Base-by-base conservation (phyloP, 805 yeast genomes). In the Lipomyces sp. region DNA sequence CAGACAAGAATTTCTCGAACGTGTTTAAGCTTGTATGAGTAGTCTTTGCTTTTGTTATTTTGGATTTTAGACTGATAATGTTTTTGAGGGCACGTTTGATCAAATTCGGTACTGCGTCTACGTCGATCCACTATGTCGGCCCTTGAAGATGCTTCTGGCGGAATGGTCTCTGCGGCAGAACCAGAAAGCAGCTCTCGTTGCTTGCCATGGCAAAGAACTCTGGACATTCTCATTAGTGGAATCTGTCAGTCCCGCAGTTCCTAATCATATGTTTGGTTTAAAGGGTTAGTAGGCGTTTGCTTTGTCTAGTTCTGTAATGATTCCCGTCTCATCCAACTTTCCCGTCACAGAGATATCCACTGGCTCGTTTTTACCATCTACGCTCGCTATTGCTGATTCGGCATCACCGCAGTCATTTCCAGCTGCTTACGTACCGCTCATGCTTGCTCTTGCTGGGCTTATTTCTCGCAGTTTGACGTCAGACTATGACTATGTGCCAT, bases 221-320 rank as follows among this genome's bases (percentile, higher is more conserved):
- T 57, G 61, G 61, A 49, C 59, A 2, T 57, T 57, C 22, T 57
- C 61, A 3, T 36, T 55, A 18, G 33, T 22, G 13, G 58, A 55
- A 16, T 18, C 23, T 6, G 44, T 24, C 24, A 36, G 21, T 34
- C 55, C 61, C 21, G 42, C 49, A 0, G 43, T 31, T 7, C 61
- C 61, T 16, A 51, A 53, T 35, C 28, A 53, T 10, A 26, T 23
- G n/a, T 52, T 51, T 41, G 59, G 50, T 3, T 43, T 57, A 22
- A 48, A 52, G 43, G 61, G 61, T 55, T 18, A 26, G 35, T 31
- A 18, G 11, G 38, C 8, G 32, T 1, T 35, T 2, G 26, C 11
- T 14, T 7, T 16, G n/a, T 33, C 36, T 40, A 14, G n/a, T n/a
- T n/a, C 18, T 31, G 23, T 11, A 10, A 26, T 23, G 13, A 24